These are phyloP conservation scores for Alloascoidea africana DNA, from an alignment of 805 yeast species.

Conservation along the genomic window DNA sequence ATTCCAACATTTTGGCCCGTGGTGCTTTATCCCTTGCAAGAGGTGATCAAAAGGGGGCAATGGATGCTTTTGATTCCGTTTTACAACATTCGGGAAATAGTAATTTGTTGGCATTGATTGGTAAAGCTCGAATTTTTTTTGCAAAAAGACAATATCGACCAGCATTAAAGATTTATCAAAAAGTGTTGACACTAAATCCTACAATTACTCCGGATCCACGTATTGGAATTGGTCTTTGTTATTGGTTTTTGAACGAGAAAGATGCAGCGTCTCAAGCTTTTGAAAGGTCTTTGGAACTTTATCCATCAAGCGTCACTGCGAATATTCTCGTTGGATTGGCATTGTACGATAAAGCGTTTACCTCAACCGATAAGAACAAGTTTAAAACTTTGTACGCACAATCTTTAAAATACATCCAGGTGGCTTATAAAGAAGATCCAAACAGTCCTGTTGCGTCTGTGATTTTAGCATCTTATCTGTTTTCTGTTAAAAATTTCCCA, in stretches of 20 bases:
- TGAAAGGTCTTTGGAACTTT: slow-evolving; percentile 61
- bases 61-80: slow-evolving; percentile 50
- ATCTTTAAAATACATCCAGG: slow-evolving; percentile 34
- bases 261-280: slow-evolving; percentile 69
- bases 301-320: slow-evolving; percentile 44
- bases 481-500: slow-evolving; percentile 46
- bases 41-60: slow-evolving; percentile 55
- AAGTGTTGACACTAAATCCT: slow-evolving; percentile 63
- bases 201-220: slow-evolving; percentile 75
- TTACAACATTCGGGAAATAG: slow-evolving; percentile 32
- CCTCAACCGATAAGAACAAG: slow-evolving; percentile 33
- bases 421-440: slow-evolving; percentile 22
- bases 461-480: slow-evolving; percentile 55
- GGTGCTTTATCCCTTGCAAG: slow-evolving; percentile 47
- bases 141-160: slow-evolving; percentile 55
- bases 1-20: slow-evolving; percentile 43
- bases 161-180: slow-evolving; percentile 76
- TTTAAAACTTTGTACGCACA: slow-evolving; percentile 44
- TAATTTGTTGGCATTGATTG: slow-evolving; percentile 64
- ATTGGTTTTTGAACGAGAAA: slow-evolving; percentile 74
- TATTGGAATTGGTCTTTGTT: slow-evolving; percentile 88
- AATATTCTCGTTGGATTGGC: slow-evolving; percentile 52
- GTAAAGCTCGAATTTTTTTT: slow-evolving; percentile 71
- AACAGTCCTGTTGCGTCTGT: slow-evolving; percentile 49
- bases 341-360: slow-evolving; percentile 47